Evolutionary conservation across 192 early-diverging fungal species (phyloP), one percentile per base, ranked within the genome.

Genomic region (Coemansia sp.): DNA sequence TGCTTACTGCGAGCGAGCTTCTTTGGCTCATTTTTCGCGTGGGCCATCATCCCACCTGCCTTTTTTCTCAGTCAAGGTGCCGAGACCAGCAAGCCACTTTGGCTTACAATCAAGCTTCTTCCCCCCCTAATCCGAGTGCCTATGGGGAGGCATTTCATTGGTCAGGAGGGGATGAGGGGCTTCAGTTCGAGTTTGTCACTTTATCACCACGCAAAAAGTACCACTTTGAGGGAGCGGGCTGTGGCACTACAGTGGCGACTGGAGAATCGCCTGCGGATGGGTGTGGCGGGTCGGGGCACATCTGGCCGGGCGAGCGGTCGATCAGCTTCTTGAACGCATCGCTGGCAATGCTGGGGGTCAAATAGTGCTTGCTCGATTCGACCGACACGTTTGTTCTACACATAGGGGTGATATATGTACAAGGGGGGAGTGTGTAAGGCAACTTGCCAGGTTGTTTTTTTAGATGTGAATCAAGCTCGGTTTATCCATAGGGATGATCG

Each of bases 321-420:
- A 38, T 25, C 40, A 69, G 54, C 39, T 53, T 53, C 25, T 48
- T 70, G 57, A 67, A 59, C 18, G 51, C 57, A 42, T 53, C 27
- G 53, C 34, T 46, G 24, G 64, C 67, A 34, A 53, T 46, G 47
- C 23, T 48, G 27, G 57, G 50, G 1, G 33, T 2, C 59, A 77
- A 38, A 24, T 24, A 38, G 30, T 64, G 60, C 44, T 59, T 41
- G 38, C 73, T 77, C 8, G 64, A 48, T 9, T 59, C 47, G 25
- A 77, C 57, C 10, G 64, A 65, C 10, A 48, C 58, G 53, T 70
- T 77, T 44, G 51, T 33, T 19, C 73, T 76, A 76, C 66, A 69
- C 19, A 38, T 1, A 18, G 34, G 11, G 9, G 51, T 21, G 12
- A 12, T 21, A 13, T 4, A 7, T 21, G 47, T 0, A 24, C 10